Base-by-base conservation (phyloP, 192 early-diverging fungal genomes). In the Geranomyces michiganensis region DNA sequence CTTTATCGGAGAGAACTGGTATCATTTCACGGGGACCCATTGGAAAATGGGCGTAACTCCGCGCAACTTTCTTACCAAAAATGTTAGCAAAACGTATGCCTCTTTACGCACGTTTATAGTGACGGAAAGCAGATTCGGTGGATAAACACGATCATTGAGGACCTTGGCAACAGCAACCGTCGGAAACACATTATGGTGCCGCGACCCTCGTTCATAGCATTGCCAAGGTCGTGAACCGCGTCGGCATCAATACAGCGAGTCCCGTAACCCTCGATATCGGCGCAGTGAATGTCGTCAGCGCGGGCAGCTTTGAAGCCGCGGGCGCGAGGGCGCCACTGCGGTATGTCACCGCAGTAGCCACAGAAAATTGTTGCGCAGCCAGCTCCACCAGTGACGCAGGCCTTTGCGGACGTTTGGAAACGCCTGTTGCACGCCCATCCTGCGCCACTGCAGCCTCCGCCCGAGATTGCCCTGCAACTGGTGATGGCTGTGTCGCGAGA, bases 131-230 rank as follows among this genome's bases (percentile, higher is more conserved):
- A 58, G 56, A 24, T 58, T 58, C 56, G 56, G 22, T 58, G 56
- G 56, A 19, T 58, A 24, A 58, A 58, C 15, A 58, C 22, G 24
- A 58, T 58, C 56, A 24, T 58, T 24, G 56, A 58, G 56, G 56
- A 58, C 24, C 56, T 58, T 24, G 56, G 56, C 56, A 58, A 58
- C 56, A 58, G 56, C 56, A 58, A 58, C 56, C 56, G 56, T 24
- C 12, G 56, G 56, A 58, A 58, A 24, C 22, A 58, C 56, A 24
- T 58, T 12, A 58, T 58, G 56, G 24, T 47, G n/a, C n/a, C 41
- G 41, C 62, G 10, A 10, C 41, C 62, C 19, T 30, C 62, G 58
- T 33, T 32, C 24, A 60, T 29, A 30, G 62, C 62, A 19, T 65
- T 41, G 21, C 62, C 62, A n/a, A 65, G 45, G 15, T 36, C 41